Conservation (phyloP, 73 alveolate genomes). For the Paramecium primaurelia region DNA sequence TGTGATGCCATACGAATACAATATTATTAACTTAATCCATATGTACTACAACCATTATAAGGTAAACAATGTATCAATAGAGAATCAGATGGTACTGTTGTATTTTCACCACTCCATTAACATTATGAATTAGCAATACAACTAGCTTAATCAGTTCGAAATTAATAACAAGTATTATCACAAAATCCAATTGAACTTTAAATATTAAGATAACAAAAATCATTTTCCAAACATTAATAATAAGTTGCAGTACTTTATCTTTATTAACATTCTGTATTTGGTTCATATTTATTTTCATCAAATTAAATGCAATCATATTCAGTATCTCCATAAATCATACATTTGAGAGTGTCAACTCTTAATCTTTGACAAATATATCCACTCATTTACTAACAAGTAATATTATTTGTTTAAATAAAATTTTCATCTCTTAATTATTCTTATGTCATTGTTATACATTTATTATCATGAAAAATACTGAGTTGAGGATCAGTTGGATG, state of each 20-base stretch:
- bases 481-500: constrained; percentile 30
- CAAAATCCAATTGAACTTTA: not conserved
- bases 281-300: not conserved
- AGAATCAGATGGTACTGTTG: not conserved
- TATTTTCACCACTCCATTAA: not conserved
- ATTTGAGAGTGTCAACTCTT: not conserved
- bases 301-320: not conserved
- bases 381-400: not conserved
- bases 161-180: not conserved
- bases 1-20: not conserved
- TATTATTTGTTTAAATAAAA: not conserved
- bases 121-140: not conserved
- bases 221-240: not conserved
- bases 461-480: not conserved
- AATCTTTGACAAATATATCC: constrained; percentile 18
- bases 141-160: not conserved
- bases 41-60: not conserved
- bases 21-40: not conserved
- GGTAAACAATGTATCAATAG: not conserved
- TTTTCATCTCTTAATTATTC: not conserved
- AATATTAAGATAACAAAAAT: not conserved
- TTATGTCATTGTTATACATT: not conserved
- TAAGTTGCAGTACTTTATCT: not conserved
- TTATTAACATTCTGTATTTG: not conserved
- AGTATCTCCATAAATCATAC: not conserved